Conservation (phyloP, 2,329 filamentous ascomycete genomes). For the Alternaria sp. region DNA sequence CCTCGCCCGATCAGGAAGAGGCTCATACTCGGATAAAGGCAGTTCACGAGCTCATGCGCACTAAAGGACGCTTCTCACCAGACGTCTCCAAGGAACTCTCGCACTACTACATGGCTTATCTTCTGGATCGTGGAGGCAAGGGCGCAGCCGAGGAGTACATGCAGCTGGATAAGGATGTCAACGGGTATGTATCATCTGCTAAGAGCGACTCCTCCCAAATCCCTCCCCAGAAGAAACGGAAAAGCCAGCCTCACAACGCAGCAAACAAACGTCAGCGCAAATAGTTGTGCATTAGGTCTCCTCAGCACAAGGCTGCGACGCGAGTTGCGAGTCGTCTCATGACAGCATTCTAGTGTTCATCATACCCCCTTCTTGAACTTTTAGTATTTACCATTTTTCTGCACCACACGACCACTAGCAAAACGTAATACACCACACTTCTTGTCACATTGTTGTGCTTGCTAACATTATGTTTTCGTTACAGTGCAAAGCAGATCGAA, state of each 20-base stretch:
- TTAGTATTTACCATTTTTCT: conserved; percentile 26
- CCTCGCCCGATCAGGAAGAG: conserved; percentile 72
- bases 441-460: conserved; percentile 19
- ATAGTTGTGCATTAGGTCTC: conserved; percentile 24
- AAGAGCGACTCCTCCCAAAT: conserved; percentile 35
- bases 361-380: conserved; percentile 22
- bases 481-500: conserved; percentile 26
- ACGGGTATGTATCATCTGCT: conserved; percentile 65
- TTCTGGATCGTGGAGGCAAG: conserved; percentile 83
- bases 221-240: conserved; percentile 34
- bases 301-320: conserved; percentile 12
- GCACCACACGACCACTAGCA: conserved; percentile 33
- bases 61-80: conserved; percentile 74
- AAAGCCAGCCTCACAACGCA: conserved; percentile 46
- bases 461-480: conserved; percentile 15
- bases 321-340: conserved; percentile 1
- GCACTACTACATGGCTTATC: conserved; percentile 80
- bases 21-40: conserved; percentile 77
- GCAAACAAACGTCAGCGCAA: conserved; percentile 44
- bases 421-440: conserved; percentile 43
- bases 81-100: conserved; percentile 77
- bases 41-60: conserved; percentile 78
- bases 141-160: conserved; percentile 88
- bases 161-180: conserved; percentile 82
- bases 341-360: conserved; percentile 14